Evolutionary conservation across 208 protist species (phyloP), one percentile per base, ranked within the genome.

Genomic region (Wallacemonas collosoma): DNA sequence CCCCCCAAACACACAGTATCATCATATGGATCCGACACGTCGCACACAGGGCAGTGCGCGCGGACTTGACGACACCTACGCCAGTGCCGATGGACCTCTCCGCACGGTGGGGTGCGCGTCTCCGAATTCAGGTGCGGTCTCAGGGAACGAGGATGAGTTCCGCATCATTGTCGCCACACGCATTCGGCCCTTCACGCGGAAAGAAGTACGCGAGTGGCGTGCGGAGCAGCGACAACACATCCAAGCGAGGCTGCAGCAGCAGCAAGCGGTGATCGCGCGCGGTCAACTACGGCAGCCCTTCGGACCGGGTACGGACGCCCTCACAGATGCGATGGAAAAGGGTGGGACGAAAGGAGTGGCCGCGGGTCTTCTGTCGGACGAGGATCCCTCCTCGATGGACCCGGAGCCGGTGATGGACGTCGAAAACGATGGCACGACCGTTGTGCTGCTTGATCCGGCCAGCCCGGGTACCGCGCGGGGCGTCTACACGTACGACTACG

Each of bases 401-500:
- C 81, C 79, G 1, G 63, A 69, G 38, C 78, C 88, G 2, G 74
- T 85, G 12, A 73, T 91, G 61, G 86, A 91, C 45, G 81, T 90
- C 17, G 85, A 87, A 47, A 63, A 51, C 35, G 79, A 88, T 55
- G 77, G 76, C n/a, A 82, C 67, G 44, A 91, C 81, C 2, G 41
- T 93, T 17, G 61, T 81, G 5, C 48, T 93, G 44, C 68, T 86
- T 1, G 76, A 93, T 38, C 77, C 75, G 44, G 44, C 65, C 14
- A 70, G 70, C 48, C 14, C 51, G 3, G 40, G 38, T 17, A 65
- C 66, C 12, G 61, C 74, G 57, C 73, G 77, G 41, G 74, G 54
- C 48, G 70, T 73, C 15, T 93, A 91, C 71, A 80, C 68, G 35
- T 93, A 85, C 75, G 88, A 93, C 51, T 75, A 85, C 68, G 71